Conservation (phyloP, 2,329 filamentous ascomycete genomes). For the Paraphoma sp. region DNA sequence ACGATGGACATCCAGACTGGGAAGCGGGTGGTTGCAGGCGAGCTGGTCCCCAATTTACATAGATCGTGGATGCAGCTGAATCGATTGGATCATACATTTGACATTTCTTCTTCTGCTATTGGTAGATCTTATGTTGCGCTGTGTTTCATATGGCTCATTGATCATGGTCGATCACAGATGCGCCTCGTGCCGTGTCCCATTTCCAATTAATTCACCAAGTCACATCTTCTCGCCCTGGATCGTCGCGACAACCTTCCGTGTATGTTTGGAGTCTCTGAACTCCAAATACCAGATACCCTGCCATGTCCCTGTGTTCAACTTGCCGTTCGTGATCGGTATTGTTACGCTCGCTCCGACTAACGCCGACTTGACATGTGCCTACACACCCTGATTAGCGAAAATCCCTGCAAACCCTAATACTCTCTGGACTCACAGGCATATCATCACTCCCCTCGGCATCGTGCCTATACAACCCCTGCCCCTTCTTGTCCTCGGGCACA, state of each 20-base stretch:
- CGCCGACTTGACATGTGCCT: conserved; percentile 92
- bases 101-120: background rate
- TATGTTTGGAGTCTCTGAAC: conserved; percentile 78
- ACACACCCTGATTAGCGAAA: conserved; percentile 1
- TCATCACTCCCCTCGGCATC: conserved; percentile 87
- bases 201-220: background rate
- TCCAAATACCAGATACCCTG: conserved; percentile 96
- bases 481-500: conserved; percentile 75
- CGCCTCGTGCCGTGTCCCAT: background rate
- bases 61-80: background rate
- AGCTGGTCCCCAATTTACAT: background rate
- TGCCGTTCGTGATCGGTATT: conserved; percentile 88
- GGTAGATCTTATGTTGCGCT: background rate
- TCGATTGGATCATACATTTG: background rate
- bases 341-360: conserved; percentile 88
- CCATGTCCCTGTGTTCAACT: conserved; percentile 74
- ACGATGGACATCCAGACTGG: background rate
- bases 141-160: background rate
- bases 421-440: conserved; percentile 73
- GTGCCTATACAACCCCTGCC: conserved; percentile 74
- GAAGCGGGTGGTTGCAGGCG: background rate
- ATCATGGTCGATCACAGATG: no score
- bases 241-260: conserved; percentile 84
- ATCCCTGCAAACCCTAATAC: background rate
- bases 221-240: conserved; percentile 82